phyloP scores from a whole-genome alignment of 768 basidiomycete species.

The Austroboletus festivus region DNA sequence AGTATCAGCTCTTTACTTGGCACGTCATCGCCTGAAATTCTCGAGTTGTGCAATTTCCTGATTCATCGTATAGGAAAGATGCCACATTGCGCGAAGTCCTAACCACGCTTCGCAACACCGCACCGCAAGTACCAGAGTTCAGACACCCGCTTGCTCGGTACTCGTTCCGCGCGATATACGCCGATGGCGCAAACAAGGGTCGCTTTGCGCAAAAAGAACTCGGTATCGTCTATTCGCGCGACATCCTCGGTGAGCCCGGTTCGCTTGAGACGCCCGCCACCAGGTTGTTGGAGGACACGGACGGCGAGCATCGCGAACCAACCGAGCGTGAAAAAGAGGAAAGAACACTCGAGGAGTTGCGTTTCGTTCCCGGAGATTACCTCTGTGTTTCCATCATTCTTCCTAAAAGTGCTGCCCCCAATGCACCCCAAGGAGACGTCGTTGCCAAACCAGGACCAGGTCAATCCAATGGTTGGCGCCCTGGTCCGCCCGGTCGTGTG shows the following conservation, averaged over 20 bases:
- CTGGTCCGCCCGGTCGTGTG: slow-evolving; percentile 34
- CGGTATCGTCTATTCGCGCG: slow-evolving; percentile 78
- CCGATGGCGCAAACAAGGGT: slow-evolving; percentile 69
- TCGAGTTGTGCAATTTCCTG: neutral
- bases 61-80: slow-evolving; percentile 58
- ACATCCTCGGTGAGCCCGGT: slow-evolving; percentile 80
- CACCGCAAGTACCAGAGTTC: slow-evolving; percentile 67
- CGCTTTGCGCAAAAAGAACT: slow-evolving; percentile 75
- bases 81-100: slow-evolving; percentile 77
- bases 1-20: slow-evolving; percentile 84
- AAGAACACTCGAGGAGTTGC: slow-evolving; percentile 72
- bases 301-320: slow-evolving; percentile 29
- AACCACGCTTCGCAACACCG: slow-evolving; percentile 69
- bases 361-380: slow-evolving; percentile 80
- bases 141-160: slow-evolving; percentile 81
- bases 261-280: slow-evolving; percentile 54
- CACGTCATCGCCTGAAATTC: slow-evolving; percentile 30
- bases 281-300: slow-evolving; percentile 53
- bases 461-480: slow-evolving; percentile 36
- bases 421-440: slow-evolving; percentile 48
- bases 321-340: slow-evolving; percentile 57
- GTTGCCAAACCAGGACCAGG: slow-evolving; percentile 31
- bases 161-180: slow-evolving; percentile 76
- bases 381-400: slow-evolving; percentile 71
- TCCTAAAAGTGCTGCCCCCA: slow-evolving; percentile 54